phyloP scores from a whole-genome alignment of 2,329 filamentous ascomycete species.

The Fusarium tjaetaba region DNA sequence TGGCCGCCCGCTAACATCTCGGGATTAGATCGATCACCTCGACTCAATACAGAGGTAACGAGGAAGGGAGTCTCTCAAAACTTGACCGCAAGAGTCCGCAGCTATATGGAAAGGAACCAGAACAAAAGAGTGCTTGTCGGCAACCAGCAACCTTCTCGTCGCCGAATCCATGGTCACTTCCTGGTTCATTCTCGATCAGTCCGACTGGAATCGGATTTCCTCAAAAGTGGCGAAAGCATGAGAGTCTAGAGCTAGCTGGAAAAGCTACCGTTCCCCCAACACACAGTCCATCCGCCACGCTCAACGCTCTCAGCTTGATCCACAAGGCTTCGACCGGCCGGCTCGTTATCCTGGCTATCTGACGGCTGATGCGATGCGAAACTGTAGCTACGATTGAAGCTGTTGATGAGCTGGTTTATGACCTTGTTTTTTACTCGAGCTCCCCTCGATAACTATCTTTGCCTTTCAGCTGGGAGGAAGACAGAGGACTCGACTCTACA shows the following conservation, averaged over 20 bases:
- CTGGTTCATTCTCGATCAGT: rapidly evolving
- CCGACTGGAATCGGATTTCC: background rate
- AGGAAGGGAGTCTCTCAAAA: background rate
- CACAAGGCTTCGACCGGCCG: background rate
- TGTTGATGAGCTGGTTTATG: background rate
- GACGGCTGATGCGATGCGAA: background rate
- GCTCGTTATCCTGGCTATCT: rapidly evolving
- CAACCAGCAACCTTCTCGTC: rapidly evolving
- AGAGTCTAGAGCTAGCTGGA: background rate
- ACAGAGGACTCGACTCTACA: background rate
- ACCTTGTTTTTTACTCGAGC: too few relatives aligned
- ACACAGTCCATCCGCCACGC: background rate
- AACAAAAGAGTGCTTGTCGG: background rate
- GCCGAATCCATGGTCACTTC: rapidly evolving
- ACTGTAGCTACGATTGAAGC: background rate
- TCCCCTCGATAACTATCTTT: background rate
- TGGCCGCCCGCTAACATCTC: background rate
- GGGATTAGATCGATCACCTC: background rate
- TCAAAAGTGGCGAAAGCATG: too few relatives aligned
- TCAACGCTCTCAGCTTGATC: background rate
- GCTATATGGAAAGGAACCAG: background rate
- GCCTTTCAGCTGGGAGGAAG: background rate
- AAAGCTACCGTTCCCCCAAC: background rate
- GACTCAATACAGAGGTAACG: background rate
- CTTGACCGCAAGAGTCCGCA: background rate